Conservation (phyloP, 2,329 filamentous ascomycete genomes). For the Sordariomycetes sp. region DNA sequence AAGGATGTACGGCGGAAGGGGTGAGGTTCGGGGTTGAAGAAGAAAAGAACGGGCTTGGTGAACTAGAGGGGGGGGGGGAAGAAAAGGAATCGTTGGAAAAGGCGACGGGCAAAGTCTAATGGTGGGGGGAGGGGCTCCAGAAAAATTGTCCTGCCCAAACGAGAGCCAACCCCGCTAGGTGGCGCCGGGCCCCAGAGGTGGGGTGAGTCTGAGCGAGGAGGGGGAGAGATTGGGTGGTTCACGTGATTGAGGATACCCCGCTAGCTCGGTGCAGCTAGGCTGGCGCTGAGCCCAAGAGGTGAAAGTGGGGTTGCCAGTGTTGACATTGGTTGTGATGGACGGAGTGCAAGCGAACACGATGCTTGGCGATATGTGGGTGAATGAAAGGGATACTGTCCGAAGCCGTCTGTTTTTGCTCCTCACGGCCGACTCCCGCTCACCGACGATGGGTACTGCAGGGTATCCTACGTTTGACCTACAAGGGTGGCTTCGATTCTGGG, state of each 20-base stretch:
- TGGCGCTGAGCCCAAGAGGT: background rate
- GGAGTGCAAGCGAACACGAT: too few relatives aligned
- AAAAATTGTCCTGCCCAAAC: background rate
- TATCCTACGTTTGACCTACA: too few relatives aligned
- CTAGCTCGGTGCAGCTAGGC: background rate
- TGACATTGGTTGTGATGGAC: too few relatives aligned
- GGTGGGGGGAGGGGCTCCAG: background rate
- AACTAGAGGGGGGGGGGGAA: background rate
- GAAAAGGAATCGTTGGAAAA: background rate
- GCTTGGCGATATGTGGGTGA: too few relatives aligned
- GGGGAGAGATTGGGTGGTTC: background rate
- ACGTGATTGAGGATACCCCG: background rate
- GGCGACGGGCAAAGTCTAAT: background rate
- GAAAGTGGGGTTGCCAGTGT: too few relatives aligned
- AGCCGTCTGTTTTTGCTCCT: too few relatives aligned
- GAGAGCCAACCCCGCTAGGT: background rate
- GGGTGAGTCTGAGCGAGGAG: too few relatives aligned
- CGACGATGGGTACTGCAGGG: too few relatives aligned
- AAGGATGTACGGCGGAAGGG: conserved; percentile 6
- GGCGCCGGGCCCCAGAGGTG: background rate
- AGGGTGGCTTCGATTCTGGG: background rate
- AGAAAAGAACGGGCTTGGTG: background rate
- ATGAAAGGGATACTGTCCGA: too few relatives aligned
- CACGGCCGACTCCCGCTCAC: too few relatives aligned
- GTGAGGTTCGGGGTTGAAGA: background rate